phyloP scores from a whole-genome alignment of 169 alveolate genomes.

The Theileria equi region DNA sequence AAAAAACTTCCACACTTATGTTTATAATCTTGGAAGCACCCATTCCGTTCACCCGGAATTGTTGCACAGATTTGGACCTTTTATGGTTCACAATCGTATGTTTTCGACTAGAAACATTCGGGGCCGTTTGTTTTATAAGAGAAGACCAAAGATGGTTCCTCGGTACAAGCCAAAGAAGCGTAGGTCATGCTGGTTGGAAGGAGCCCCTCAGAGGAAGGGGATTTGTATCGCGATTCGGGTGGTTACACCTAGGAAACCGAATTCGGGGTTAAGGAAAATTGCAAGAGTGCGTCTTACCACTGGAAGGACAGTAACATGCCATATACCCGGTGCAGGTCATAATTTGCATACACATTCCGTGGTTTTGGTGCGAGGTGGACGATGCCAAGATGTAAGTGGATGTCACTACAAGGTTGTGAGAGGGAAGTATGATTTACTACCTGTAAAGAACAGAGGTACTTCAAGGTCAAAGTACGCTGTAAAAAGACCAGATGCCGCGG shows the following conservation, averaged over 20 bases:
- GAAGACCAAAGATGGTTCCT: conserved; percentile 79
- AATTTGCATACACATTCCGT: conserved; percentile 79
- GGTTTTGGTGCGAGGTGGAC: conserved; percentile 82
- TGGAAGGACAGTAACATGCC: conserved; percentile 77
- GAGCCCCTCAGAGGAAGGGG: conserved; percentile 79
- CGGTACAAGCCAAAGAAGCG: conserved; percentile 75
- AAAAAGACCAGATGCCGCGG: conserved; percentile 35
- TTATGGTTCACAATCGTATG: no score
- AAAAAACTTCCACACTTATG: background rate
- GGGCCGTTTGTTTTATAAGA: conserved; percentile 74
- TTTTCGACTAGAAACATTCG: conserved; percentile 74
- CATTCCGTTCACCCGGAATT: background rate
- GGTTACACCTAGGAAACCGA: conserved; percentile 81
- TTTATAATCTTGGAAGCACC: background rate
- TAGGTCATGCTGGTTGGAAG: conserved; percentile 80
- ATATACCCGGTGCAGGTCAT: conserved; percentile 84
- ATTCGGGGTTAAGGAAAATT: conserved; percentile 81
- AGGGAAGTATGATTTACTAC: conserved; percentile 80
- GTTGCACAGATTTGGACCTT: no score
- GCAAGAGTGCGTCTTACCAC: conserved; percentile 82
- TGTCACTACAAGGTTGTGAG: conserved; percentile 81
- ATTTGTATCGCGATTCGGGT: conserved; percentile 74
- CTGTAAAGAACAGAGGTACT: conserved; percentile 78
- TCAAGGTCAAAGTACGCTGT: conserved; percentile 76
- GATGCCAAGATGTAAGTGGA: conserved; percentile 82